A percentile compares a stretch with the other conserved stretches of the same genome.
Evolutionary conservation across 2,329 filamentous ascomycete genomes (phyloP).

Genomic region (Hypoxylon sp.): DNA sequence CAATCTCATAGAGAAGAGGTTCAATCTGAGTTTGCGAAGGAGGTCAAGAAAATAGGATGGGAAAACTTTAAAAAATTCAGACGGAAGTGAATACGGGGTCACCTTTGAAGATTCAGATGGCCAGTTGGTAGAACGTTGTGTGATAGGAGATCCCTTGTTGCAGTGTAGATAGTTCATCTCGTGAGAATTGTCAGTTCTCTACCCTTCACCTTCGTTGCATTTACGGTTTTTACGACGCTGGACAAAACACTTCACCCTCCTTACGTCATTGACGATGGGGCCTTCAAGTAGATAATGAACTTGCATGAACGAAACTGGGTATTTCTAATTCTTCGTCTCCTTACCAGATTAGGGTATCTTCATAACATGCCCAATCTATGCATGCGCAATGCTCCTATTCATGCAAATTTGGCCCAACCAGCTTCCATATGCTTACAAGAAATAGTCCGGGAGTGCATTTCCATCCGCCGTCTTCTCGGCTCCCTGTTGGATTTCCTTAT

Average conservation of each 20-base stretch:
- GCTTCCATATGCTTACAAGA: slow-evolving; percentile 64
- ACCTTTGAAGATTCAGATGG: slow-evolving; percentile 8
- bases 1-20: background rate
- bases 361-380: slow-evolving; percentile 4
- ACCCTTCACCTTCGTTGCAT: slow-evolving; percentile 16
- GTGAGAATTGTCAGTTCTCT: slow-evolving; percentile 11
- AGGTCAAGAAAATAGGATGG: slow-evolving; percentile 4
- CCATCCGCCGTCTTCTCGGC: slow-evolving; percentile 77
- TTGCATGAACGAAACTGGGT: slow-evolving; percentile 27
- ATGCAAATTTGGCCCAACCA: background rate
- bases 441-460: slow-evolving; percentile 76
- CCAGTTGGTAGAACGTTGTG: slow-evolving; percentile 18
- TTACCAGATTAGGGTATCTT: slow-evolving; percentile 17
- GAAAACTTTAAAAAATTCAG: slow-evolving; percentile 19
- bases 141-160: slow-evolving; percentile 11
- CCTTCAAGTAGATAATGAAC: slow-evolving; percentile 17
- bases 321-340: slow-evolving; percentile 25
- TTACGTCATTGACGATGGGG: slow-evolving; percentile 13
- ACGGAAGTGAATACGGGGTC: slow-evolving; percentile 12
- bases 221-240: slow-evolving; percentile 13
- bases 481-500: slow-evolving; percentile 85
- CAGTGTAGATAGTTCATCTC: slow-evolving; percentile 34
- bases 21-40: slow-evolving; percentile 14
- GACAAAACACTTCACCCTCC: slow-evolving; percentile 11
- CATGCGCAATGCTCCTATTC: background rate